Evolutionary conservation across 2,329 filamentous ascomycete genomes (phyloP).

Genomic region (Cercospora brassicicola): DNA sequence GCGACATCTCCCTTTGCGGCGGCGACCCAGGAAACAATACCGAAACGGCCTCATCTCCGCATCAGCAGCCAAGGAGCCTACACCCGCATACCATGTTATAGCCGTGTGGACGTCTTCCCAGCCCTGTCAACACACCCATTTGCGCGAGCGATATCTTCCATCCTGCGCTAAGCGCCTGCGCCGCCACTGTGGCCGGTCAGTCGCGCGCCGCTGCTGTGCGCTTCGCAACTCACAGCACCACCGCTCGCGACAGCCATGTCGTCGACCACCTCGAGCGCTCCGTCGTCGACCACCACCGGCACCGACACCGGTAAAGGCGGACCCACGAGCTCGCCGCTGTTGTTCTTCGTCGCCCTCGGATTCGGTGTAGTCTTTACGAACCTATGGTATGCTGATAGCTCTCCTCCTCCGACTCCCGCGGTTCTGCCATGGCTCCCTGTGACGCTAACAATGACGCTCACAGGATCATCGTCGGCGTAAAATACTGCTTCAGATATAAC

Average conservation of each 20-base stretch:
- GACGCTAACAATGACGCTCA: conserved; percentile 22
- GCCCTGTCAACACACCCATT: background rate
- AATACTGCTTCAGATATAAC: conserved; percentile 99
- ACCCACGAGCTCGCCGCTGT: conserved; percentile 69
- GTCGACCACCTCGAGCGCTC: conserved; percentile 16
- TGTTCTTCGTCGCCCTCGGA: conserved; percentile 93
- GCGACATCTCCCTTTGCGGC: background rate
- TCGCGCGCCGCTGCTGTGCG: background rate
- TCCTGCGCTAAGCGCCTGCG: background rate
- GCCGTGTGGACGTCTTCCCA: background rate
- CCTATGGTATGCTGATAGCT: conserved; percentile 65
- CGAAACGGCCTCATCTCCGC: background rate
- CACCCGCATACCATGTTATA: background rate
- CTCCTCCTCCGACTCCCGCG: conserved; percentile 12
- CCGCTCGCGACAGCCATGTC: conserved; percentile 13
- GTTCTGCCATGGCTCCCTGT: conserved; percentile 4
- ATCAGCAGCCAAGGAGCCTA: background rate
- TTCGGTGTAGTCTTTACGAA: conserved; percentile 99
- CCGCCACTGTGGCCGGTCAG: no score
- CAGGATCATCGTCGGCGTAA: conserved; percentile 99
- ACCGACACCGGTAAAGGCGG: conserved; percentile 35
- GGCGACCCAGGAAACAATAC: background rate
- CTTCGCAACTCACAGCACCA: background rate
- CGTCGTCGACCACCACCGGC: conserved; percentile 10
- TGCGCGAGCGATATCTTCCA: background rate